A percentile compares a stretch with the other conserved stretches of the same genome.
These are phyloP conservation scores for Aspergillus candidus DNA, from an alignment of 2,329 filamentous ascomycete genomes.

Conservation along the genomic window DNA sequence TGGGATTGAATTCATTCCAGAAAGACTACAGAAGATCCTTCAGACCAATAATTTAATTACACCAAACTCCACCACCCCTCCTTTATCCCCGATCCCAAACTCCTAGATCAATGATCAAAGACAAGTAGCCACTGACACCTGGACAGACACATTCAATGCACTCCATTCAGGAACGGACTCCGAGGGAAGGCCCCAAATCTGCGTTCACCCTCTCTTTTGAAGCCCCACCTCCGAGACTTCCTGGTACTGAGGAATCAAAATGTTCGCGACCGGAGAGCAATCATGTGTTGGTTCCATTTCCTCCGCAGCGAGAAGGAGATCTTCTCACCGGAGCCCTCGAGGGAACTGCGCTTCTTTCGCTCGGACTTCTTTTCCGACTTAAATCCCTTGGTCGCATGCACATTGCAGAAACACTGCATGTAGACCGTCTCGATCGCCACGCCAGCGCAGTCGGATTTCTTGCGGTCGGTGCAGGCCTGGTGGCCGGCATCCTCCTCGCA, in stretches of 20 bases:
- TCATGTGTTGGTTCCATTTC: conserved; percentile 26
- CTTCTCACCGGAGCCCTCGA: conserved; percentile 19
- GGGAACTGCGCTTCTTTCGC: conserved; percentile 14
- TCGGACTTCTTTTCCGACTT: conserved; percentile 25
- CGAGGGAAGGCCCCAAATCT: too few species aligned
- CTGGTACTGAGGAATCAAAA: conserved; percentile 4
- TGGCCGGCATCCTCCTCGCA: conserved; percentile 33
- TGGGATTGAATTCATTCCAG: neutral
- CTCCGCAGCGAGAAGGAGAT: conserved; percentile 17
- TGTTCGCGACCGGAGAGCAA: conserved; percentile 19
- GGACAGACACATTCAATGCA: too few species aligned
- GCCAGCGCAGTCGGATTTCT: conserved; percentile 25
- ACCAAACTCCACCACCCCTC: too few species aligned
- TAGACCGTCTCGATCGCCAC: conserved; percentile 31
- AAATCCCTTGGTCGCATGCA: conserved; percentile 29
- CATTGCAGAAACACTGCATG: conserved; percentile 36
- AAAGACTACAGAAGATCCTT: neutral
- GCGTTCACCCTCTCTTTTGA: too few species aligned
- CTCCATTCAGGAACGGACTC: too few species aligned
- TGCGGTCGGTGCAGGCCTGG: conserved; percentile 23
- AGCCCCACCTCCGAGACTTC: neutral
- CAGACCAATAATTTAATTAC: neutral
- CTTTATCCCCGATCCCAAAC: neutral
- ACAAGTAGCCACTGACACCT: neutral
- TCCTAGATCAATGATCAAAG: conserved; percentile 3